Evolutionary conservation across 495 filamentous ascomycete genomes (phyloP).

Genomic region (Aspergillus conjunctus): DNA sequence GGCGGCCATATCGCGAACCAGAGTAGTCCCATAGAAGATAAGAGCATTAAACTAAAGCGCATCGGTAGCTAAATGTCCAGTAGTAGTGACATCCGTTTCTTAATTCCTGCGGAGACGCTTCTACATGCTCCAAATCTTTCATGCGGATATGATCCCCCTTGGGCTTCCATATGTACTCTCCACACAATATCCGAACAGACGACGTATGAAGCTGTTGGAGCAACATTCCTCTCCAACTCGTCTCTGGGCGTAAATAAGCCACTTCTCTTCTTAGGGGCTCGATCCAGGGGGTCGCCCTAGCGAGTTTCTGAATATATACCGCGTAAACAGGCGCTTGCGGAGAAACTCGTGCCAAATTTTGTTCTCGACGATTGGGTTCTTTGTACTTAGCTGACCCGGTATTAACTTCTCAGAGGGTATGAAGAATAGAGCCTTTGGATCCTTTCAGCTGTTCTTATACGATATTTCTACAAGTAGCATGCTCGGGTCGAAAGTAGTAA

Average conservation of each 20-base stretch:
- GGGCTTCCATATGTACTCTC: no score
- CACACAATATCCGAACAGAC: neutral
- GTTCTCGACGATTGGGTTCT: neutral
- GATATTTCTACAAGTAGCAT: neutral
- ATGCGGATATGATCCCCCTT: no score
- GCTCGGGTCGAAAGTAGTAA: neutral
- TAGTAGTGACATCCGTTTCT: no score
- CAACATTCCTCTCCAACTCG: slow-evolving; percentile 3
- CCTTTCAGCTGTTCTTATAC: neutral
- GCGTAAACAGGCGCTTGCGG: neutral
- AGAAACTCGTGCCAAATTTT: slow-evolving; percentile 3
- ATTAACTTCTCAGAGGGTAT: neutral
- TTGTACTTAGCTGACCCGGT: neutral
- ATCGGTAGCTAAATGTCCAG: no score
- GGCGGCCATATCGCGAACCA: no score
- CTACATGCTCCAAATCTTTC: no score
- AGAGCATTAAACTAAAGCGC: no score
- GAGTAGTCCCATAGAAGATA: no score
- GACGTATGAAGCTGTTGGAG: neutral
- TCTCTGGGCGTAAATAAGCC: neutral
- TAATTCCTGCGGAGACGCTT: no score
- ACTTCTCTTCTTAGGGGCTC: neutral
- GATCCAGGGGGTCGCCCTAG: neutral
- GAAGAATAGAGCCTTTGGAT: slow-evolving; percentile 3
- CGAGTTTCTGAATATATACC: neutral